Conservation (phyloP, 2,329 filamentous ascomycete genomes). For the Pyrenophora seminiperda region DNA sequence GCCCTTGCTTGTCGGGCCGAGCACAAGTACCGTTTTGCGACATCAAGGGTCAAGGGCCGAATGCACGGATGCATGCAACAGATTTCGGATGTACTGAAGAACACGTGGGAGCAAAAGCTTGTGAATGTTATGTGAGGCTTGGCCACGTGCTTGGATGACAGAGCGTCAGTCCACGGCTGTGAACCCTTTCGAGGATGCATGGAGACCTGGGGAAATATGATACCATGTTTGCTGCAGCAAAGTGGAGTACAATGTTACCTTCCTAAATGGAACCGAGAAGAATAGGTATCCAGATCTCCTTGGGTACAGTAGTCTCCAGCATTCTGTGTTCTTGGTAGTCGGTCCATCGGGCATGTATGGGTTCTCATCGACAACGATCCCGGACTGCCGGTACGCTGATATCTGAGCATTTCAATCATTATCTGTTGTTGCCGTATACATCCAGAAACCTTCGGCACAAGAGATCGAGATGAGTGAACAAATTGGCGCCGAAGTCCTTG, state of each 20-base stretch:
- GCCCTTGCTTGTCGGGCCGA: constrained; percentile 9
- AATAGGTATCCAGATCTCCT: neutral
- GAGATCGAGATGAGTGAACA: neutral
- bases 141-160: constrained; percentile 1
- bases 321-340: neutral
- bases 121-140: neutral
- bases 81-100: neutral
- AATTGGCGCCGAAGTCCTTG: neutral
- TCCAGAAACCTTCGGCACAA: neutral
- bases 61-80: neutral
- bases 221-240: neutral
- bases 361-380: neutral
- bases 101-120: neutral
- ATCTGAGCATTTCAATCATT: neutral
- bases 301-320: neutral
- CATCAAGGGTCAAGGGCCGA: neutral
- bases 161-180: neutral
- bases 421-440: neutral
- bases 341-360: neutral
- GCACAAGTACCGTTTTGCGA: neutral
- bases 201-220: neutral
- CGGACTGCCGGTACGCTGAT: neutral
- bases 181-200: too few relatives aligned
- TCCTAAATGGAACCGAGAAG: neutral
- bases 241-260: neutral